Evolutionary conservation across 345 rosid species (phyloP).

Genomic region (Linum trigynum): DNA sequence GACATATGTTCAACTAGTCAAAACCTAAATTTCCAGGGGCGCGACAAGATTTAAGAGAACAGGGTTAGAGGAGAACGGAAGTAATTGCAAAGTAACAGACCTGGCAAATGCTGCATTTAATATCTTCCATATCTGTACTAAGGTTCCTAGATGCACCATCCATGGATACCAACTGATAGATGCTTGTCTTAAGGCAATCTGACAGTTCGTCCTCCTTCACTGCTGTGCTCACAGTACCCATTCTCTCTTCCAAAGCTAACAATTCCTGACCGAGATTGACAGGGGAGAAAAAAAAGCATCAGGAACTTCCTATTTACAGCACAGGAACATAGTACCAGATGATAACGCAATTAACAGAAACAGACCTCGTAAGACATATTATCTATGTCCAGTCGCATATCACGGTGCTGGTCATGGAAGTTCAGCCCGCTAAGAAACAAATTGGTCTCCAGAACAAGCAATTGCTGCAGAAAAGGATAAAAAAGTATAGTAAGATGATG

Average conservation of each 20-base stretch:
- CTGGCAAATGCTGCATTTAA: conserved; percentile 94
- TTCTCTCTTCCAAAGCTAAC: conserved; percentile 88
- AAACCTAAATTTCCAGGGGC: background rate
- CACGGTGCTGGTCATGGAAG: conserved; percentile 82
- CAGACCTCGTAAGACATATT: conserved; percentile 95
- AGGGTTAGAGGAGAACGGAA: background rate
- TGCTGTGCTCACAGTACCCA: conserved; percentile 94
- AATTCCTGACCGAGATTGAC: conserved; percentile 43
- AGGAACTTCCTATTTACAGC: background rate
- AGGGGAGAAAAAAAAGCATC: too few relatives aligned
- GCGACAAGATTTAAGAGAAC: background rate
- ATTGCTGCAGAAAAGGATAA: conserved; percentile 49
- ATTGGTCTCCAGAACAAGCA: conserved; percentile 70
- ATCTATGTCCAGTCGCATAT: conserved; percentile 93
- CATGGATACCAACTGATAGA: conserved; percentile 30
- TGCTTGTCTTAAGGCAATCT: conserved; percentile 52
- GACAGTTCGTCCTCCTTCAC: conserved; percentile 72
- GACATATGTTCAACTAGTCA: background rate
- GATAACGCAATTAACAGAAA: conserved; percentile 8
- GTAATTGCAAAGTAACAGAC: conserved; percentile 22
- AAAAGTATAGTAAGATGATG: conserved; percentile 5
- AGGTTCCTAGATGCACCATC: conserved; percentile 23
- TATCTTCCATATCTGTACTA: conserved; percentile 35
- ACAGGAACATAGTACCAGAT: background rate
- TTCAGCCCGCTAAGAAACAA: conserved; percentile 60